Conservation (phyloP, 2,329 filamentous ascomycete species). For the Thelonectria rubi region DNA sequence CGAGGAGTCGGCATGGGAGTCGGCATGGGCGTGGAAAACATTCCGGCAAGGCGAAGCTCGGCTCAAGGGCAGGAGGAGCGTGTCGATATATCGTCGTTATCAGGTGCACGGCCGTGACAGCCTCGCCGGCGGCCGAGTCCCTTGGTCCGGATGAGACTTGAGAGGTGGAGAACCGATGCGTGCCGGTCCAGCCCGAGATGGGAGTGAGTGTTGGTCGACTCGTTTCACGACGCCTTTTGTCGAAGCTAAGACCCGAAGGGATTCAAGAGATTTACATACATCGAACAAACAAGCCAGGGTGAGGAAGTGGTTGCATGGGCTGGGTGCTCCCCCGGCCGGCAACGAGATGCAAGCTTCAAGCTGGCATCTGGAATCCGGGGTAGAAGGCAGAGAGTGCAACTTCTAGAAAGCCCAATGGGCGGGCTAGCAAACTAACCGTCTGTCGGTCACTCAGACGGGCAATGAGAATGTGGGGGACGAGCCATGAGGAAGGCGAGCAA, state of each 20-base stretch:
- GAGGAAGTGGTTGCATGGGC: constrained; percentile 10
- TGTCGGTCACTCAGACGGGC: neutral
- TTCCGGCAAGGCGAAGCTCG: neutral
- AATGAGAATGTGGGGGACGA: neutral
- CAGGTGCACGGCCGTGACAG: constrained; percentile 10
- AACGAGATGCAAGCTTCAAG: constrained; percentile 10
- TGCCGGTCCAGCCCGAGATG: constrained; percentile 4
- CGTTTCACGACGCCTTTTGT: neutral
- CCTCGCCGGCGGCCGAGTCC: constrained; percentile 14
- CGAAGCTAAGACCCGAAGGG: neutral
- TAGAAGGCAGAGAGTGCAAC: neutral
- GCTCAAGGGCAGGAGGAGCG: neutral
- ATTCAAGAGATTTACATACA: neutral
- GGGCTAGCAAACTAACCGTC: neutral
- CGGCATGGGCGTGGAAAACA: no score
- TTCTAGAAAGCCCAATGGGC: neutral
- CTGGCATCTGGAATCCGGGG: neutral
- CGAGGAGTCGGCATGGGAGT: neutral
- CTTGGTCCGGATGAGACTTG: constrained; percentile 7
- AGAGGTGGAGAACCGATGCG: constrained; percentile 9
- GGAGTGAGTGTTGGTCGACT: neutral
- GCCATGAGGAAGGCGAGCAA: constrained; percentile 1
- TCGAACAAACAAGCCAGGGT: neutral
- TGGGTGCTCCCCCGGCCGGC: neutral
- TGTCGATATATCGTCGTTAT: constrained; percentile 7